Base-by-base conservation (phyloP, 257 asterid genomes). In the Orobanche coerulescens region DNA sequence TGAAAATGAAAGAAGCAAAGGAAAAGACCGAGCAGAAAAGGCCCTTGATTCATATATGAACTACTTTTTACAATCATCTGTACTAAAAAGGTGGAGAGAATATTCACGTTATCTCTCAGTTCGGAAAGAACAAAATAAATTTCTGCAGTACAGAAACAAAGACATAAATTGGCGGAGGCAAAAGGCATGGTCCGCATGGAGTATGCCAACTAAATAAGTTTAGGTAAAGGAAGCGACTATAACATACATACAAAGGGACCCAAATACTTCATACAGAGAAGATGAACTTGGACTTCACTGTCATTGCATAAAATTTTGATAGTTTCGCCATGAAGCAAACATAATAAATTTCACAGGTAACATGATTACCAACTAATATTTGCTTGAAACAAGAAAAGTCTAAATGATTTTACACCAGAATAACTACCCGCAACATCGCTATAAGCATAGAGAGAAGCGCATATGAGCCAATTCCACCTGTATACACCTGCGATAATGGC, bases 401-500 rank as follows among this genome's bases (percentile, higher is more conserved):
- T 40, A 15, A 48, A 3, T 14, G 24, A 36, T 23, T 43, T 44
- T 24, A 56, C 26, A 50, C 30, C 14, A 30, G 58, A 24, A 63
- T 46, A 54, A 47, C 75, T 84, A 93, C 99, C 99, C 84, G 94
- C 70, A 93, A 53, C 95, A 80, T 76, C 5, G 95, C 95, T 70
- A 93, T 84, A 47, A 93, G 93, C 98, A 93, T 89, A 40, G 88
- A 84, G 47, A 93, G 98, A 37, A 93, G 90, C 1, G 97, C 98
- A 61, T 89, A 93, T 2, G 98, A 93, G 50, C 98, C 95, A 76
- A 93, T 89, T 67, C 98, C 98, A 67, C 98, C 98, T 12, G 96
- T 82, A 71, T 89, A 93, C 58, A 93, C 98, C 98, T 93, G 62
- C 49, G n/a, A 67, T 59, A 58, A 57, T 13, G 20, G 37, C 14